Base-by-base conservation (phyloP, 805 yeast species). In the Yarrowia deformans region DNA sequence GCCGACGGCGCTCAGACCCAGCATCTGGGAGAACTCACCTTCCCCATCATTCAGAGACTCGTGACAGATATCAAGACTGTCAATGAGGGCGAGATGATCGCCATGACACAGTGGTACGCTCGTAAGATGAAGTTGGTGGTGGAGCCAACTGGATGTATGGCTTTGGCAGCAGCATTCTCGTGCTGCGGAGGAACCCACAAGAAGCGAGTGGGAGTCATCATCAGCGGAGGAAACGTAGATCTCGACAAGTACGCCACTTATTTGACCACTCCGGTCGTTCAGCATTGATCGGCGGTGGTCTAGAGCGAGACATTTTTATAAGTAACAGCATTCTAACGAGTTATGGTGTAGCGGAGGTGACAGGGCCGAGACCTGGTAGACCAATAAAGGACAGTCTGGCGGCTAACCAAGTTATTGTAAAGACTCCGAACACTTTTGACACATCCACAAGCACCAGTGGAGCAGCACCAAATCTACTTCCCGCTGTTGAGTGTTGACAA, bases 1-100 rank as follows among this genome's bases (percentile, higher is more conserved):
- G 75, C 75, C 4, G 75, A 73, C 42, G 75, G 75, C 3, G 70
- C 73, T 14, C 74, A 73, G 40, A 73, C 75, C n/a, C 72, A 71
- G 42, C 70, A 69, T 39, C 68, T 73, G 7, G 74, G 75, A n/a
- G 35, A 52, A n/a, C 42, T 34, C 29, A 73, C 73, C 40, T 73
- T 73, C 40, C 68, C 69, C 3, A 69, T 73, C 39, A 72, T 73
- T n/a, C 67, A 69, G 35, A 46, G 54, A 19, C 43, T 71, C 13
- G 75, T 73, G 3, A 73, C 71, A 12, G 71, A 70, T 34, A 71
- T 73, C 19, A 70, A 72, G 40, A 73, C 75, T 2, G 75, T 66
- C 18, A 37, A 68, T 6, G 75, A 73, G 19, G 67, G 49, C 6
- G 73, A 73, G 67, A 69, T 73, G 14, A 23, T 70, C 14, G 55